phyloP scores from a whole-genome alignment of 1,139 yeast species.

The Yamadazyma triangularis region DNA sequence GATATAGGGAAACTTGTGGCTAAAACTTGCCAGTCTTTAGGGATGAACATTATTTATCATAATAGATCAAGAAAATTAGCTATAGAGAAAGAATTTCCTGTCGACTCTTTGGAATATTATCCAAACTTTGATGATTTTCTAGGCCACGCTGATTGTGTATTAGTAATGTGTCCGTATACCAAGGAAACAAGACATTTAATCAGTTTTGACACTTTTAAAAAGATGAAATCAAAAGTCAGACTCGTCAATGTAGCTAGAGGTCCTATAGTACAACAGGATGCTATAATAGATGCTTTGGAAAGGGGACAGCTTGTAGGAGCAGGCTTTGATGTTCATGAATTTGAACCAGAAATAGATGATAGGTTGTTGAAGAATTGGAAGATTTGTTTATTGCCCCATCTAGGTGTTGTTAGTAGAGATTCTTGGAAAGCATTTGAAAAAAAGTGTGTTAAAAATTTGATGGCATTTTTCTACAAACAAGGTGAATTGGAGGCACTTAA shows the following conservation, averaged over 20 bases:
- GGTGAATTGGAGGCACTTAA: slow-evolving; percentile 21
- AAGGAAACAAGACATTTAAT: slow-evolving; percentile 23
- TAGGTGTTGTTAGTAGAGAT: slow-evolving; percentile 26
- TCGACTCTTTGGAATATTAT: slow-evolving; percentile 17
- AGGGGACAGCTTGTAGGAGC: slow-evolving; percentile 34
- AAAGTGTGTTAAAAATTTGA: slow-evolving; percentile 26
- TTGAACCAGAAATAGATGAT: slow-evolving; percentile 30
- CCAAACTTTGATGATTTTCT: slow-evolving; percentile 23
- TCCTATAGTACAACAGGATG: slow-evolving; percentile 31
- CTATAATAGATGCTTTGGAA: slow-evolving; percentile 31
- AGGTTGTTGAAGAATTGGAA: slow-evolving; percentile 23
- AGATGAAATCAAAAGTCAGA: slow-evolving; percentile 28
- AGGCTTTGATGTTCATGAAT: slow-evolving; percentile 38
- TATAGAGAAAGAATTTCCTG: slow-evolving; percentile 16
- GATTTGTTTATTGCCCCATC: slow-evolving; percentile 30
- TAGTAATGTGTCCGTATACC: slow-evolving; percentile 31
- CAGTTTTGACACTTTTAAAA: slow-evolving; percentile 21
- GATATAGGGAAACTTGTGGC: slow-evolving; percentile 32
- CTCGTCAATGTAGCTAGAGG: slow-evolving; percentile 37
- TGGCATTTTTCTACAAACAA: slow-evolving; percentile 24
- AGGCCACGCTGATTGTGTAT: slow-evolving; percentile 25
- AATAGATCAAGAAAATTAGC: slow-evolving; percentile 20
- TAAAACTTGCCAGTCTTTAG: slow-evolving; percentile 24
- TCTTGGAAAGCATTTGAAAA: slow-evolving; percentile 30
- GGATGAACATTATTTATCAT: slow-evolving; percentile 30